phyloP scores from a whole-genome alignment of 352 stramenopile species.

The Globisporangium cystogenes region DNA sequence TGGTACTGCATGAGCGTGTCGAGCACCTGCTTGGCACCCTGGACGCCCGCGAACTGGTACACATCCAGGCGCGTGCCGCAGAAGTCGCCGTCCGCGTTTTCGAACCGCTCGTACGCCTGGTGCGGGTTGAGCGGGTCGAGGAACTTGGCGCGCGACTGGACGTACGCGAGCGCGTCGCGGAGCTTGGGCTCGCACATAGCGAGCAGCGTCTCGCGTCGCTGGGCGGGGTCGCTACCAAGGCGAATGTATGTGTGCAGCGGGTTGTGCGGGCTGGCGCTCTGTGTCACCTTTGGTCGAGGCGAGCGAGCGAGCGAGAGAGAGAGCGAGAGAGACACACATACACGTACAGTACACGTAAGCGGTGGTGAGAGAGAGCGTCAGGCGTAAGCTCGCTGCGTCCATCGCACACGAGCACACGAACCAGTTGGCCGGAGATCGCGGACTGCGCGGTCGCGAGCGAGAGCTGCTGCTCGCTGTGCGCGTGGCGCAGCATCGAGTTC shows the following conservation, averaged over 20 bases:
- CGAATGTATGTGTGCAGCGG: conserved; percentile 35
- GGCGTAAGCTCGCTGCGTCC: too few relatives aligned
- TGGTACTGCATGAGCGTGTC: conserved; percentile 40
- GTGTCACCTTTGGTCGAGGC: not conserved
- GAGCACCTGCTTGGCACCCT: conserved; percentile 46
- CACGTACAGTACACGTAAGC: too few relatives aligned
- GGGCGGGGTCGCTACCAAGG: conserved; percentile 20
- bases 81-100: conserved; percentile 26
- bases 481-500: conserved; percentile 16
- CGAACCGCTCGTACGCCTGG: conserved; percentile 30
- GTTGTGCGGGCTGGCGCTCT: conserved; percentile 1
- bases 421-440: conserved; percentile 22
- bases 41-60: conserved; percentile 33
- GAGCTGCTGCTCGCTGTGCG: conserved; percentile 23
- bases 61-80: conserved; percentile 29
- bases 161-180: conserved; percentile 24
- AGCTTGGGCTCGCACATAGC: conserved; percentile 29
- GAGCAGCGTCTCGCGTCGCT: conserved; percentile 24
- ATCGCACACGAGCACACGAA: too few relatives aligned
- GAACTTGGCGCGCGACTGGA: conserved; percentile 35
- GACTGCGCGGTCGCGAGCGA: conserved; percentile 27
- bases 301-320: too few relatives aligned
- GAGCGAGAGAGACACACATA: too few relatives aligned
- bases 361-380: too few relatives aligned
- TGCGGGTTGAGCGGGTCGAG: conserved; percentile 30